phyloP scores from a whole-genome alignment of 148 eudicot species.

The Silene latifolia region DNA sequence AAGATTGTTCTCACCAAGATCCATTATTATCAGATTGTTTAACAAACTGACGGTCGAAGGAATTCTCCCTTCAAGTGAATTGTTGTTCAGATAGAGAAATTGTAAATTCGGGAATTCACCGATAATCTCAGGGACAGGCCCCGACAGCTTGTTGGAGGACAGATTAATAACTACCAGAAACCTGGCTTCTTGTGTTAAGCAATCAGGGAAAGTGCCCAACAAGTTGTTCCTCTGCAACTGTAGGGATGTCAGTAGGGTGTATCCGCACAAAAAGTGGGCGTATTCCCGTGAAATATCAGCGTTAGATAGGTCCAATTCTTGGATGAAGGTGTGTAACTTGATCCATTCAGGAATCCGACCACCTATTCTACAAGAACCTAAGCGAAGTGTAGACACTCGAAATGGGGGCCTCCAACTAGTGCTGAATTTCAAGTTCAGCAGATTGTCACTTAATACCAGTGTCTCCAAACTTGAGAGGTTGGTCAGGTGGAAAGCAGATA shows the following conservation, averaged over 20 bases:
- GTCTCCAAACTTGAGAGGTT: constrained; percentile 20
- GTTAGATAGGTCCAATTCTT: constrained; percentile 10
- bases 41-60: constrained; percentile 5
- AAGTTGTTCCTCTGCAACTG: constrained; percentile 17
- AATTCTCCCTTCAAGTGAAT: too few species aligned
- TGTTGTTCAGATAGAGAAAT: constrained; percentile 16
- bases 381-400: too few species aligned
- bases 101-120: background rate
- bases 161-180: constrained; percentile 11
- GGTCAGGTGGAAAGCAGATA: constrained; percentile 1
- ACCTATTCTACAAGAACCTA: background rate
- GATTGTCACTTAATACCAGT: constrained; percentile 15
- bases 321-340: background rate
- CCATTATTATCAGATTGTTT: constrained; percentile 17
- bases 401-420: too few species aligned
- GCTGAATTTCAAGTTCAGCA: constrained; percentile 3
- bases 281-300: constrained; percentile 13
- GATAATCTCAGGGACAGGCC: constrained; percentile 27
- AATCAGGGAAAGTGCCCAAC: constrained; percentile 30
- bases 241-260: background rate
- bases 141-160: constrained; percentile 35
- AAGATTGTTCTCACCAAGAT: constrained; percentile 40
- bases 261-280: constrained; percentile 4
- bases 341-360: constrained; percentile 10
- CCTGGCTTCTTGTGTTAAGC: constrained; percentile 12